phyloP scores from a whole-genome alignment of 202 grass and related monocot genomes.

The Schoenoplectus tabernaemontani region DNA sequence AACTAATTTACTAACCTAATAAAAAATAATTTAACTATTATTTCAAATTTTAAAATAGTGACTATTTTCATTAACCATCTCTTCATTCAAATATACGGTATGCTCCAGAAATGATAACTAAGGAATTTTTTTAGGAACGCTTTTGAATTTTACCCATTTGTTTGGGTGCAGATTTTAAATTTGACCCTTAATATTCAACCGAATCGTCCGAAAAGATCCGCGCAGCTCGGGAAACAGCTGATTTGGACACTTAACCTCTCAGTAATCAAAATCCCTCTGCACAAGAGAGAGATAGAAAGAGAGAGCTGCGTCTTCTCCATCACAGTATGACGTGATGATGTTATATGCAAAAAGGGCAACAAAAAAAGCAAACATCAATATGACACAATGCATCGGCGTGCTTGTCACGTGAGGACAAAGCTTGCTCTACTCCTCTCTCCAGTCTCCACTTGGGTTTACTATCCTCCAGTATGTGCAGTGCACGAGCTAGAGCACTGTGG shows the following conservation, averaged over 20 bases:
- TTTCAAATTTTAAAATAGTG: no score
- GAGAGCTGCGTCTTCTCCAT: neutral
- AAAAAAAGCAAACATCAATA: neutral
- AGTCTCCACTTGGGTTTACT: neutral
- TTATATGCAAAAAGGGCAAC: neutral
- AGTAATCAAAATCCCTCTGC: neutral
- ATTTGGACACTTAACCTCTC: neutral
- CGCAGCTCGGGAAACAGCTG: neutral
- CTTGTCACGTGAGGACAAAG: no score
- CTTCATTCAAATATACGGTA: no score
- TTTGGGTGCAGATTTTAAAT: no score
- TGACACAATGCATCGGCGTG: conserved; percentile 11
- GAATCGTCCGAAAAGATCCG: neutral
- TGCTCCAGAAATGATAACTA: no score
- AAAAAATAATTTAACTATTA: no score
- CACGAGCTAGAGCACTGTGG: neutral
- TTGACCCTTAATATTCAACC: neutral
- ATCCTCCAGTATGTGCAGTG: neutral
- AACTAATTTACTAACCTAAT: no score
- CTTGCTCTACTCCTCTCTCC: no score
- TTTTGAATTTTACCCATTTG: no score
- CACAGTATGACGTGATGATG: neutral
- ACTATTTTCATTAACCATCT: no score
- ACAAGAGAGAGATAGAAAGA: neutral
- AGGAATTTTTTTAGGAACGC: no score